Conservation (phyloP, 768 basidiomycete genomes). For the Serendipita sp. region DNA sequence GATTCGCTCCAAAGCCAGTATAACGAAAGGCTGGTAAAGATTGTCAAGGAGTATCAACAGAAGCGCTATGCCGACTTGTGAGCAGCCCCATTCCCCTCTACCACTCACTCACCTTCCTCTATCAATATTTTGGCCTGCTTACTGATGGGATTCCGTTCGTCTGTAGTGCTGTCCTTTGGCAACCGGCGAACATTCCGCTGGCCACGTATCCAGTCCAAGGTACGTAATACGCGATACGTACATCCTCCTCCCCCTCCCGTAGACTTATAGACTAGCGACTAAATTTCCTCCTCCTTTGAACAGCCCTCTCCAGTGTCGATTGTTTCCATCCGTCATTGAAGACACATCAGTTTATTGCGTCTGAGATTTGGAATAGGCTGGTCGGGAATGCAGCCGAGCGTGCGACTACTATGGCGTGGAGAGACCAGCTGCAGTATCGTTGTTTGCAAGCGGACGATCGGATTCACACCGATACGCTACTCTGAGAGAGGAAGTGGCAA, state of each 20-base stretch:
- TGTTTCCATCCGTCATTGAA: constrained; percentile 8
- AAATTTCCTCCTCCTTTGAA: background rate
- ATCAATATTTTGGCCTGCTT: background rate
- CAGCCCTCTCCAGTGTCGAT: constrained; percentile 8
- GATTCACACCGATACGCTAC: background rate
- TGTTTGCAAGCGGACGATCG: constrained; percentile 6
- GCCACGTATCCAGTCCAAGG: constrained; percentile 5
- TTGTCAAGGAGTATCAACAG: constrained; percentile 9
- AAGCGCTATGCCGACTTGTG: background rate
- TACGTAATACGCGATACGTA: too few relatives aligned
- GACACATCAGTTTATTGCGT: background rate
- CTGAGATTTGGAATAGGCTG: constrained; percentile 3
- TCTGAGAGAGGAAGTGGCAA: too few relatives aligned
- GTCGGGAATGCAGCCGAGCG: background rate
- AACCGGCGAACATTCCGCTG: constrained; percentile 7
- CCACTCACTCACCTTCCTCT: too few relatives aligned
- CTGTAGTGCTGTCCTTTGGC: constrained; percentile 7
- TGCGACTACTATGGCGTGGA: constrained; percentile 4
- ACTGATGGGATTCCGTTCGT: background rate
- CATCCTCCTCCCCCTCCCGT: background rate
- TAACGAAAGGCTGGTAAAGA: constrained; percentile 7
- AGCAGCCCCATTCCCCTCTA: background rate
- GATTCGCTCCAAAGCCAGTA: constrained; percentile 3
- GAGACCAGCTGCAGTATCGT: background rate
- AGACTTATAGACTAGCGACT: background rate